These are phyloP conservation scores for Phyllosticta citribraziliensis DNA, from an alignment of 2,329 filamentous ascomycete genomes.

Conservation along the genomic window DNA sequence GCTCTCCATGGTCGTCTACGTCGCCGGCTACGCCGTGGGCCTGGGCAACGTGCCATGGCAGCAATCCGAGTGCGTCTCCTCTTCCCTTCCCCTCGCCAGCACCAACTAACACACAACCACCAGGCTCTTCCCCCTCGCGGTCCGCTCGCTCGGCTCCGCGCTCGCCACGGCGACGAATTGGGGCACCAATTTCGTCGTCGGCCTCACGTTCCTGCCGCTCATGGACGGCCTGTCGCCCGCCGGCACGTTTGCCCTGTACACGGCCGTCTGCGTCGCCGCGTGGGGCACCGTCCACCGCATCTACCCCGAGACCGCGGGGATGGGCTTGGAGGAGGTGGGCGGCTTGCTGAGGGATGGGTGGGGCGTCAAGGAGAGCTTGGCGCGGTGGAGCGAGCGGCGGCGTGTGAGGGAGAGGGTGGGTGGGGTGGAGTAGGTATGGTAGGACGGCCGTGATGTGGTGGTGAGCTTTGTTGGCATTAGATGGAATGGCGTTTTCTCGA, in stretches of 20 bases:
- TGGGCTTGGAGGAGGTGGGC: conserved; percentile 73
- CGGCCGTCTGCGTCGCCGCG: conserved; percentile 55
- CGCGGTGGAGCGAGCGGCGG: neutral
- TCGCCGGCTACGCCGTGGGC: conserved; percentile 75
- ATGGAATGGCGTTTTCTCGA: too few species aligned
- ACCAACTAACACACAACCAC: neutral
- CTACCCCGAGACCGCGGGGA: conserved; percentile 78
- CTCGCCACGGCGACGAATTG: conserved; percentile 76
- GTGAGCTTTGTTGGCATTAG: too few species aligned
- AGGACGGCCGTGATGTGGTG: too few species aligned
- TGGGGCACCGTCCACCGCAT: conserved; percentile 61
- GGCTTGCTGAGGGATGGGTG: conserved; percentile 61
- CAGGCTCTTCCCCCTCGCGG: conserved; percentile 62
- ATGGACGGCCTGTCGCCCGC: conserved; percentile 65
- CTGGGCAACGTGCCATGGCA: conserved; percentile 94
- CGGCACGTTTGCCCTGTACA: conserved; percentile 77
- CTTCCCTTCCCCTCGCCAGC: neutral
- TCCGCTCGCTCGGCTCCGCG: conserved; percentile 62
- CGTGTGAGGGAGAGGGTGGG: neutral
- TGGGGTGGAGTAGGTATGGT: neutral
- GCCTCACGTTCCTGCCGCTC: conserved; percentile 78
- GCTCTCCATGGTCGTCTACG: conserved; percentile 68
- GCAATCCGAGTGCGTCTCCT: conserved; percentile 58
- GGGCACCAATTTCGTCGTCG: conserved; percentile 77
- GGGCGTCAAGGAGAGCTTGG: conserved; percentile 43